Evolutionary conservation across 2,329 filamentous ascomycete genomes (phyloP).

Genomic region (Alternaria triticina): DNA sequence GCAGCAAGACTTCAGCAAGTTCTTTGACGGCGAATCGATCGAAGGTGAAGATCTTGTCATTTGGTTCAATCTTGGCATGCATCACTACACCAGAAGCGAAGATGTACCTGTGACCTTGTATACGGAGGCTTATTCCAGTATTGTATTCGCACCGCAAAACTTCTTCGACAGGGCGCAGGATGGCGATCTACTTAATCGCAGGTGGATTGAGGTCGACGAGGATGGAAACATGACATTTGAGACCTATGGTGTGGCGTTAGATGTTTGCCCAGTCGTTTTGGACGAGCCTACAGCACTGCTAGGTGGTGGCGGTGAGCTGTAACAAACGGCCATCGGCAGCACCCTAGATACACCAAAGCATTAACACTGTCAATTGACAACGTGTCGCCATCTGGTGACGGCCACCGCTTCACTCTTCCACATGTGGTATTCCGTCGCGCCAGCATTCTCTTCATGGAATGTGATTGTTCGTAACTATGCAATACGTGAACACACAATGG

Average conservation of each 20-base stretch:
- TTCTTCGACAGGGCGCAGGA: conserved; percentile 3
- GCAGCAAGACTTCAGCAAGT: conserved; percentile 57
- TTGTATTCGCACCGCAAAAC: conserved; percentile 7
- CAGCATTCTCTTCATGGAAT: neutral
- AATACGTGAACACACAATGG: neutral
- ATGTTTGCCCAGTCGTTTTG: conserved; percentile 5
- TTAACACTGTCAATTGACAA: neutral
- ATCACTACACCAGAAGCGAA: conserved; percentile 36
- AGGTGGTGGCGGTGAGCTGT: neutral
- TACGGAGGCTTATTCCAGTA: conserved; percentile 3
- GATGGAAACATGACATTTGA: conserved; percentile 7
- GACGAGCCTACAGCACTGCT: conserved; percentile 12
- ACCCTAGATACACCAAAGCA: neutral
- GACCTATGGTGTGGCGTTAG: conserved; percentile 15
- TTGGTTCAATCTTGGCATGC: conserved; percentile 61
- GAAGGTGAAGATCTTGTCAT: conserved; percentile 52
- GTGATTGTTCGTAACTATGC: neutral
- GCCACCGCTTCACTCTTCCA: neutral
- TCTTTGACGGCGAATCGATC: conserved; percentile 56
- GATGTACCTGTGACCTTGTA: conserved; percentile 4
- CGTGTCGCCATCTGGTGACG: neutral
- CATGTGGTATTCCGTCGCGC: neutral
- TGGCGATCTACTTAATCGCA: conserved; percentile 16
- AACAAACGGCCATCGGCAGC: neutral
- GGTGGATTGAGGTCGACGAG: conserved; percentile 12